Conservation (phyloP, 106 monocot species). For the Acanthochlamys bracteata region DNA sequence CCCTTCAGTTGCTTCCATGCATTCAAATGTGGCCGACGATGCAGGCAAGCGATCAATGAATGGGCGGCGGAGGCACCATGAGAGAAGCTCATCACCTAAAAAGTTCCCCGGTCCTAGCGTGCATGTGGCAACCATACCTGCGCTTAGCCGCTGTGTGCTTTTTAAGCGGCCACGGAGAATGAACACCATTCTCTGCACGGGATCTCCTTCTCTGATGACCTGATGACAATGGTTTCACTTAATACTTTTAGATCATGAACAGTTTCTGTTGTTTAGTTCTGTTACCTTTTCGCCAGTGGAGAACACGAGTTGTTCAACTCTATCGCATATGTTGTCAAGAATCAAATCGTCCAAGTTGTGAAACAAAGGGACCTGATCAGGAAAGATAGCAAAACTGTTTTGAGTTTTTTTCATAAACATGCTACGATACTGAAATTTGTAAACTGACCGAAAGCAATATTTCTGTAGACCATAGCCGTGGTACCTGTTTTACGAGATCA, state of each 20-base stretch:
- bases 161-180: slow-evolving; percentile 45
- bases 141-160: slow-evolving; percentile 59
- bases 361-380: slow-evolving; percentile 70
- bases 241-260: background rate
- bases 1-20: slow-evolving; percentile 58
- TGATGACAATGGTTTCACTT: slow-evolving; percentile 9
- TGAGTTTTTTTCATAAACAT: too few species aligned
- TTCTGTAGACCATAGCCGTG: too few species aligned
- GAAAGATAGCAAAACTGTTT: slow-evolving; percentile 5
- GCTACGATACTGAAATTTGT: too few species aligned
- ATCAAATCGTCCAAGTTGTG: slow-evolving; percentile 86
- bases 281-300: slow-evolving; percentile 80
- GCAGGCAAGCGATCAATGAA: slow-evolving; percentile 64
- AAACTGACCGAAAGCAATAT: too few species aligned
- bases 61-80: slow-evolving; percentile 91
- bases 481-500: slow-evolving; percentile 74
- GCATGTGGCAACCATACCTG: slow-evolving; percentile 61
- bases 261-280: background rate
- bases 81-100: slow-evolving; percentile 83
- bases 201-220: slow-evolving; percentile 91
- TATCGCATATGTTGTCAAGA: slow-evolving; percentile 87
- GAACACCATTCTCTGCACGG: slow-evolving; percentile 77
- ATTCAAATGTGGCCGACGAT: slow-evolving; percentile 64
- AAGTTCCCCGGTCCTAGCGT: slow-evolving; percentile 63
- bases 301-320: slow-evolving; percentile 68